Evolutionary conservation across 352 stramenopile species (phyloP), one percentile per base, ranked within the genome.

Genomic region (Pythium rishiriense): DNA sequence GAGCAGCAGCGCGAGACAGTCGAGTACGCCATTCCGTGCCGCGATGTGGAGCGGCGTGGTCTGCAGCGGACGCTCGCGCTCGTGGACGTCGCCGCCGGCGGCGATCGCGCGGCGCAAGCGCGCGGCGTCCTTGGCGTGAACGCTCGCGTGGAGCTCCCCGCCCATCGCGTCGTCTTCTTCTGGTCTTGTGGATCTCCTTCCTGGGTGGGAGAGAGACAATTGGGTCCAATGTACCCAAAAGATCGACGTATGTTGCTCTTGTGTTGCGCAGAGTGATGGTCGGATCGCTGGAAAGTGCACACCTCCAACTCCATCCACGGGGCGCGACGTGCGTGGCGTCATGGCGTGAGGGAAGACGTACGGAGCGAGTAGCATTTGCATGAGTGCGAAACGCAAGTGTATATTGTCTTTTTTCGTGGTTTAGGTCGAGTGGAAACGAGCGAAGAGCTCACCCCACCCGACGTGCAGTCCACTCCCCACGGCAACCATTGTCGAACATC

Each of bases 11-110:
- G 62, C 49, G 26, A 54, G 52, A 15, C 77, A 59, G 6, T 62
- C 39, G 3, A 64, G 33, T 37, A 69, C 64, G 9, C 74, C 72
- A 28, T 62, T 62, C 11, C 62, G 59, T 4, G 62, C 76, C 7
- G 78, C 74, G 35, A 83, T 69, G 25, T 83, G 45, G 4, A 62
- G 50, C 8, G 76, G 75, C 29, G 74, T 61, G 11, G 62, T 39
- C 10, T 73, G 58, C 43, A 70, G 62, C 1, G 66, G 56, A 29
- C 72, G 45, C 43, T 21, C 66, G 15, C 59, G 52, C 17, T 64
- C 55, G 29, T 82, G 67, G n/a, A 73, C 65, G 57, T 74, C 49
- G 19, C 56, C 69, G 6, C 76, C 41, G 8, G 55, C 42, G 3
- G 42, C 53, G 35, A 60, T 35, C n/a, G 41, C 53, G 21, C 43